Conservation (phyloP, 2,329 filamentous ascomycete species). For the Alternaria sp. region DNA sequence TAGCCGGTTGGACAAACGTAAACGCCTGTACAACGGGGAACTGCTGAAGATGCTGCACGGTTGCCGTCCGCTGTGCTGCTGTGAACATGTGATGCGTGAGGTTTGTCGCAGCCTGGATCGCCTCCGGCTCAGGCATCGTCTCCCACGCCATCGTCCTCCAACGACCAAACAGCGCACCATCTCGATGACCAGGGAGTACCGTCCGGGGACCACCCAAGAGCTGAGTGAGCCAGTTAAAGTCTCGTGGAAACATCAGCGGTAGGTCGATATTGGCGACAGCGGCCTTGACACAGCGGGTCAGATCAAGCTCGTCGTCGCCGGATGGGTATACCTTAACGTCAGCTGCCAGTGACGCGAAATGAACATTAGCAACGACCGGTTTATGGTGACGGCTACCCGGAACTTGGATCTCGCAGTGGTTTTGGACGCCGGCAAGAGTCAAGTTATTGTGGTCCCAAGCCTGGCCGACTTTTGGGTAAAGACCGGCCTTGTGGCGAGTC, state of each 20-base stretch:
- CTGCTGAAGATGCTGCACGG: not conserved
- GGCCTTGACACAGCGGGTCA: constrained; percentile 12
- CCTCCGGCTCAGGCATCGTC: not conserved
- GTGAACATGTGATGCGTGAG: not conserved
- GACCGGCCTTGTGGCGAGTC: not conserved
- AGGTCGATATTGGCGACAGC: constrained; percentile 1
- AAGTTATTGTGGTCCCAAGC: not conserved
- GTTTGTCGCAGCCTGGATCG: not conserved
- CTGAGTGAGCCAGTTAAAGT: not conserved
- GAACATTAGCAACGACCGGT: not conserved
- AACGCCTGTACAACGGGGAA: not conserved
- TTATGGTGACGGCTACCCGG: not conserved
- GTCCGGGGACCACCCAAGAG: not conserved
- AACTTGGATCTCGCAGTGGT: constrained; percentile 1
- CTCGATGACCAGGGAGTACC: not conserved
- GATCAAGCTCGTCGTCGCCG: constrained; percentile 7
- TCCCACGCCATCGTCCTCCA: not conserved
- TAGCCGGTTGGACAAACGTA: not conserved
- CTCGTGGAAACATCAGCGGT: not conserved
- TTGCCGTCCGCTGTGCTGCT: not conserved
- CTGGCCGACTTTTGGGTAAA: not conserved
- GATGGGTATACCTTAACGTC: constrained; percentile 5
- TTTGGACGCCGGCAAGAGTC: not conserved
- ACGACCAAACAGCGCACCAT: not conserved
- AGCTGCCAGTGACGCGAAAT: constrained; percentile 2